Percentiles rank a stretch among this genome's conserved stretches.
Conservation (phyloP, 2,329 filamentous ascomycete genomes). For the Cercospora berteroae region DNA sequence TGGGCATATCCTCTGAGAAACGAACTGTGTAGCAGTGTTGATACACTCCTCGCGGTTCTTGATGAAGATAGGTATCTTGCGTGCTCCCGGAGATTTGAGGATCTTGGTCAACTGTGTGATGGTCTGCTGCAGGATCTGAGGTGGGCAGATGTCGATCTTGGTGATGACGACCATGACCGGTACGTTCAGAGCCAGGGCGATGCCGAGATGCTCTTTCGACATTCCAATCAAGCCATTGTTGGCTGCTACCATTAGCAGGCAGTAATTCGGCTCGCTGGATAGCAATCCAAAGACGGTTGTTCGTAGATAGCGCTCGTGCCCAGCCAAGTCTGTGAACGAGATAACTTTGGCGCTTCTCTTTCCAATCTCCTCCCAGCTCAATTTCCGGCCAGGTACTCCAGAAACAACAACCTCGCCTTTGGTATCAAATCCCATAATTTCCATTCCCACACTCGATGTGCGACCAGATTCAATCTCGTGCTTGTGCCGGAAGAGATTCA, state of each 20-base stretch:
- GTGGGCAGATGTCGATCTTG: conserved; percentile 97
- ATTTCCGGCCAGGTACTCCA: conserved; percentile 75
- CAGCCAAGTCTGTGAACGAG: conserved; percentile 90
- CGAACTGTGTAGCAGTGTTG: conserved; percentile 92
- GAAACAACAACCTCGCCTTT: conserved; percentile 78
- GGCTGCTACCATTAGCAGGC: conserved; percentile 94
- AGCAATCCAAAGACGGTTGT: conserved; percentile 95
- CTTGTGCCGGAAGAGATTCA: conserved; percentile 96
- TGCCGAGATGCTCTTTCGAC: conserved; percentile 91
- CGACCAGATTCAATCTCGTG: conserved; percentile 95
- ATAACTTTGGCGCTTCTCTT: conserved; percentile 94
- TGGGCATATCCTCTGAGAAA: conserved; percentile 91
- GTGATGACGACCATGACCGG: conserved; percentile 71
- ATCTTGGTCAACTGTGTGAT: conserved; percentile 89
- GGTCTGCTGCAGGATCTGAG: conserved; percentile 97
- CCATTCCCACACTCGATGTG: conserved; percentile 96
- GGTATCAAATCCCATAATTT: conserved; percentile 96
- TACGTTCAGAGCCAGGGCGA: conserved; percentile 90
- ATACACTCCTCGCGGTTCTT: conserved; percentile 88
- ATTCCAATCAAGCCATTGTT: conserved; percentile 97
- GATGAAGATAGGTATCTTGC: conserved; percentile 95
- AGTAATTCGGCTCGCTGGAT: conserved; percentile 95
- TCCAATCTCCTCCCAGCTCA: conserved; percentile 98
- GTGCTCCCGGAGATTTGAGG: conserved; percentile 85
- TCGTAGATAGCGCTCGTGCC: conserved; percentile 90